Evolutionary conservation across 352 stramenopile genomes (phyloP).

Genomic region (Pythium insidiosum): DNA sequence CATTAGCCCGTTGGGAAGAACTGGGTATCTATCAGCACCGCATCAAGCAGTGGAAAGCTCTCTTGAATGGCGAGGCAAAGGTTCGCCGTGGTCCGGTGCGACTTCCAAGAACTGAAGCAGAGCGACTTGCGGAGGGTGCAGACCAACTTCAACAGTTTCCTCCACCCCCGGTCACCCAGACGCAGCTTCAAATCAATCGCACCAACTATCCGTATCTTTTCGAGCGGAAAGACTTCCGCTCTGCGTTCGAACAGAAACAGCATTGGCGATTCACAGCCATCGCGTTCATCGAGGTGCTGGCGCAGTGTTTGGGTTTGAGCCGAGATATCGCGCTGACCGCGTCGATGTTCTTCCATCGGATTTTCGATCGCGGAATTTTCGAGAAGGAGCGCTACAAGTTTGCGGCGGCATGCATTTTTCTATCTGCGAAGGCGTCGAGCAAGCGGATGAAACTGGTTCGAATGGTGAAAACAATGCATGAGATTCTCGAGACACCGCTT

Average conservation of each 20-base stretch:
- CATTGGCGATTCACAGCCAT: conserved; percentile 78
- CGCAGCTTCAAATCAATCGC: conserved; percentile 53
- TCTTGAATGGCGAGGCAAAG: conserved; percentile 64
- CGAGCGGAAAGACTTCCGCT: conserved; percentile 50
- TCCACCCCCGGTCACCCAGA: conserved; percentile 25
- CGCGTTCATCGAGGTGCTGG: conserved; percentile 75
- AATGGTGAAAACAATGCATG: conserved; percentile 82
- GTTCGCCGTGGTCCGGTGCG: conserved; percentile 37
- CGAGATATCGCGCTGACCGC: conserved; percentile 67
- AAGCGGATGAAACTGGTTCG: conserved; percentile 84
- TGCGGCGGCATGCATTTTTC: conserved; percentile 71
- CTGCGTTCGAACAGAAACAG: conserved; percentile 58
- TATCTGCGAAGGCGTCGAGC: conserved; percentile 73
- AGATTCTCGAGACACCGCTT: conserved; percentile 68
- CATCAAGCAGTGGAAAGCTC: conserved; percentile 72
- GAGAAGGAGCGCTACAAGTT: conserved; percentile 75
- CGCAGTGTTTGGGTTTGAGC: conserved; percentile 52
- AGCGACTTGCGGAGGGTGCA: conserved; percentile 53
- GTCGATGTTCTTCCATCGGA: conserved; percentile 69
- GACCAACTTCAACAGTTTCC: conserved; percentile 75
- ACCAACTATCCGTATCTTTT: conserved; percentile 71
- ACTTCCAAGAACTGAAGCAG: conserved; percentile 50
- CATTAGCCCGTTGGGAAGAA: conserved; percentile 76
- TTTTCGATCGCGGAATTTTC: conserved; percentile 80
- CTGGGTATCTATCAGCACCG: conserved; percentile 70